Conservation (phyloP, 2,329 filamentous ascomycete species). For the Epichloe sibirici region DNA sequence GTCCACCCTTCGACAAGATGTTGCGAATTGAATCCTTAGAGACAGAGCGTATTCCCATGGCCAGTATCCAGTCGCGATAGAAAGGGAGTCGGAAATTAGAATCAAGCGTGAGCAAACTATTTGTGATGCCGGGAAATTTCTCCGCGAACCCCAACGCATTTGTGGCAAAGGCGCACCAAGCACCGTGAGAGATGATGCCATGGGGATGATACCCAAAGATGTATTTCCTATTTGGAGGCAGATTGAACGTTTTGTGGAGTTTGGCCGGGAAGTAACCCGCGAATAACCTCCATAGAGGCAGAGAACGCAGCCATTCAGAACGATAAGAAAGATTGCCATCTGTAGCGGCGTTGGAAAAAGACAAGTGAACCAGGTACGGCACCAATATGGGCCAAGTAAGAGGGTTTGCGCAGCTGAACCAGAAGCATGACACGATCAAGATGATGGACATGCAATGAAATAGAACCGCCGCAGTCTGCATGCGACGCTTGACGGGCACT, state of each 20-base stretch:
- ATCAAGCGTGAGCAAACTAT: constrained; percentile 86
- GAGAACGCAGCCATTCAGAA: constrained; percentile 59
- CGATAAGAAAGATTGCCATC: constrained; percentile 66
- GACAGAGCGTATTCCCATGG: constrained; percentile 78
- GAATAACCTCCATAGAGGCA: constrained; percentile 76
- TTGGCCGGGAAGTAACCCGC: constrained; percentile 84
- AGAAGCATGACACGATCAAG: constrained; percentile 67
- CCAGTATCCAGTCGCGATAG: constrained; percentile 87
- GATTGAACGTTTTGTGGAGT: constrained; percentile 70
- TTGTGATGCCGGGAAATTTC: constrained; percentile 89
- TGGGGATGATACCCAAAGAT: constrained; percentile 97
- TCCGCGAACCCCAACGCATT: constrained; percentile 78
- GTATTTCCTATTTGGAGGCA: constrained; percentile 78
- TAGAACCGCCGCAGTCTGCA: constrained; percentile 69
- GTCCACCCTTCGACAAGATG: constrained; percentile 65
- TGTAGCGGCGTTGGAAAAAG: constrained; percentile 65
- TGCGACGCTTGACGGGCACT: constrained; percentile 55
- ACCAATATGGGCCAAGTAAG: constrained; percentile 73
- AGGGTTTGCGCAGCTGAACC: constrained; percentile 81
- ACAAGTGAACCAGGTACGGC: constrained; percentile 71
- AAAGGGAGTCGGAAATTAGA: constrained; percentile 89
- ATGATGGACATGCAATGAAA: constrained; percentile 61
- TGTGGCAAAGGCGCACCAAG: constrained; percentile 81
- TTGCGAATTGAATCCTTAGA: constrained; percentile 89
- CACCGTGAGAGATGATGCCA: constrained; percentile 94